Evolutionary conservation across 352 stramenopile genomes (phyloP).

Genomic region (Lagenidium giganteum): DNA sequence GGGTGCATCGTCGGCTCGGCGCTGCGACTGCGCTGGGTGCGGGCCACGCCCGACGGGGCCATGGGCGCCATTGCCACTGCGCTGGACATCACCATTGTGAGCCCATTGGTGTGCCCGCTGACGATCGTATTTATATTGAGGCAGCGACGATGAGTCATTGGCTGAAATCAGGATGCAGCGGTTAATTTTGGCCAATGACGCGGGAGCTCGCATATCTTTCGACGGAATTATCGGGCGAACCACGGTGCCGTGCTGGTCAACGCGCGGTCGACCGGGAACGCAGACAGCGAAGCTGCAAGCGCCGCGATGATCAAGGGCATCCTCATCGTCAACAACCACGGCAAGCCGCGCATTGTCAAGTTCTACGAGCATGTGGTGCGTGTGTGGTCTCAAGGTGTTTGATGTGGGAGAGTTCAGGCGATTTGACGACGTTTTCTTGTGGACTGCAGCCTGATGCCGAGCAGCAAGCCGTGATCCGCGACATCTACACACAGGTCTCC

Average conservation of each 20-base stretch:
- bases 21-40: too few relatives aligned
- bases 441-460: slow-evolving; percentile 86
- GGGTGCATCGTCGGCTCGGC: not conserved
- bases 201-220: slow-evolving; percentile 20
- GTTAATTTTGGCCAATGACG: slow-evolving; percentile 16
- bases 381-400: slow-evolving; percentile 4
- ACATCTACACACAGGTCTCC: slow-evolving; percentile 98
- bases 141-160: slow-evolving; percentile 9
- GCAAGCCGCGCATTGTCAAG: slow-evolving; percentile 97
- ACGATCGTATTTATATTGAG: too few relatives aligned
- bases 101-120: not conserved
- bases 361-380: slow-evolving; percentile 98
- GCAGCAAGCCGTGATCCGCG: slow-evolving; percentile 96
- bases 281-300: not conserved
- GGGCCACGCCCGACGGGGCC: too few relatives aligned
- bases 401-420: not conserved
- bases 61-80: too few relatives aligned
- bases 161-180: not conserved
- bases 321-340: slow-evolving; percentile 99
- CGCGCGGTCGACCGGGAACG: not conserved
- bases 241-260: too few relatives aligned
- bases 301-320: slow-evolving; percentile 97
- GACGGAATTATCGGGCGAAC: slow-evolving; percentile 6
- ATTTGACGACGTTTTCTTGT: not conserved
- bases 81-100: too few relatives aligned